phyloP scores from a whole-genome alignment of 306 rosid genomes.

The Ochetophila trinervis region DNA sequence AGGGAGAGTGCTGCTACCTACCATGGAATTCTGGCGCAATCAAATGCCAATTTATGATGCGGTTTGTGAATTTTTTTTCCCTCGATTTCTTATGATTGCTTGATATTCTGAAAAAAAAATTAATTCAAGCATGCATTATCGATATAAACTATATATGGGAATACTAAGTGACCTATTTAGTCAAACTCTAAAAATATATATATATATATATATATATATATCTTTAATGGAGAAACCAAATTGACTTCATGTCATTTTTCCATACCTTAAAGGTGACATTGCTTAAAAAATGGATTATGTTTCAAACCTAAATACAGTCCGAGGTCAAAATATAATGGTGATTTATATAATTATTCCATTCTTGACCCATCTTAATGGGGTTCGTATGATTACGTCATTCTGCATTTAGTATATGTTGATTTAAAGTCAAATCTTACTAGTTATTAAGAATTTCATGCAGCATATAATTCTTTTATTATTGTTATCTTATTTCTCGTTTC shows the following conservation, averaged over 20 bases:
- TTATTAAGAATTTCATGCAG: too few relatives aligned
- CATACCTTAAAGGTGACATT: too few relatives aligned
- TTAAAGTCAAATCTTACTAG: not conserved
- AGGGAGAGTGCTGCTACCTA: constrained; percentile 68
- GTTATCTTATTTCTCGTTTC: not conserved
- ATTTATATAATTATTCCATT: too few relatives aligned
- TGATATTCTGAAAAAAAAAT: not conserved
- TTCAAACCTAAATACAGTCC: too few relatives aligned
- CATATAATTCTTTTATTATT: not conserved
- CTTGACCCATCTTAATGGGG: not conserved
- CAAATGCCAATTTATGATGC: constrained; percentile 59
- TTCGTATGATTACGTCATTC: not conserved
- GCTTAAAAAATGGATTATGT: too few relatives aligned
- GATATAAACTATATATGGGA: not conserved
- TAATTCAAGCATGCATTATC: not conserved
- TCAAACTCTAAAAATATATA: too few relatives aligned
- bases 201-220: too few relatives aligned
- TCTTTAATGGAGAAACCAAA: too few relatives aligned
- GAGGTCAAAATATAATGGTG: too few relatives aligned
- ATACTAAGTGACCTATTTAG: too few relatives aligned
- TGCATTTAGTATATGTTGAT: not conserved
- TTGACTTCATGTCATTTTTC: too few relatives aligned
- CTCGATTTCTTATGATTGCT: not conserved
- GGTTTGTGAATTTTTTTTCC: constrained; percentile 39
- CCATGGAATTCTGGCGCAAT: constrained; percentile 89